Conservation (phyloP, 495 filamentous ascomycete species). For the Lentithecium fluviatile region DNA sequence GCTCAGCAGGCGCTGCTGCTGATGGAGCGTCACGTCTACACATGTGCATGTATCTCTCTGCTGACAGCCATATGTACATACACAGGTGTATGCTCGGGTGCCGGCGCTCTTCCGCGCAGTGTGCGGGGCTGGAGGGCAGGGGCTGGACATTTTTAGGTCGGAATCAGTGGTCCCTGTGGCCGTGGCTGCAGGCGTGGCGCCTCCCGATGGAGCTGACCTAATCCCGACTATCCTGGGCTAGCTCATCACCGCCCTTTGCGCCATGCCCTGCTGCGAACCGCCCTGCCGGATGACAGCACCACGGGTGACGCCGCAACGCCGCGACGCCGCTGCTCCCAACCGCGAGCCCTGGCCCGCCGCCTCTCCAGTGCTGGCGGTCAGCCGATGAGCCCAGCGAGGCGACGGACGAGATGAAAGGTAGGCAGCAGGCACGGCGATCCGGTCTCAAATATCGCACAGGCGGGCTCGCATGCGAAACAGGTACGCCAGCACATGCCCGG, state of each 20-base stretch:
- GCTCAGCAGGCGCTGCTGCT: too few relatives aligned
- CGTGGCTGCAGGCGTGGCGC: slow-evolving; percentile 2
- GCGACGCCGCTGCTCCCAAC: neutral
- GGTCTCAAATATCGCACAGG: slow-evolving; percentile 23
- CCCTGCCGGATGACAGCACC: slow-evolving; percentile 22
- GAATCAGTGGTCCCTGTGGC: too few relatives aligned
- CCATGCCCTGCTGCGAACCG: slow-evolving; percentile 5
- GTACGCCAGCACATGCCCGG: slow-evolving; percentile 22
- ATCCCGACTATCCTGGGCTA: too few relatives aligned
- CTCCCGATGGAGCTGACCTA: slow-evolving; percentile 18
- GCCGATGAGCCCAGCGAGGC: neutral
- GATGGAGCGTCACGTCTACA: too few relatives aligned
- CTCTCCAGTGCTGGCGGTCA: neutral
- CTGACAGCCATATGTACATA: too few relatives aligned
- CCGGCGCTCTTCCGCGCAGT: slow-evolving; percentile 7
- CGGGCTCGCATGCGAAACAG: slow-evolving; percentile 22
- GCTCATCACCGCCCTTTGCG: slow-evolving; percentile 4
- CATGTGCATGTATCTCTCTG: too few relatives aligned
- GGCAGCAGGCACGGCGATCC: slow-evolving; percentile 9
- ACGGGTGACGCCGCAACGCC: too few relatives aligned
- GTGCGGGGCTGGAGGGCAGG: slow-evolving; percentile 18
- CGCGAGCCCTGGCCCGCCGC: neutral
- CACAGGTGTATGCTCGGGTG: too few relatives aligned
- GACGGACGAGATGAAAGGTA: neutral
- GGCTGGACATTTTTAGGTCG: slow-evolving; percentile 1